These are phyloP conservation scores for Carex sylvatica DNA, from an alignment of 202 grass and related monocot species.

Conservation along the genomic window DNA sequence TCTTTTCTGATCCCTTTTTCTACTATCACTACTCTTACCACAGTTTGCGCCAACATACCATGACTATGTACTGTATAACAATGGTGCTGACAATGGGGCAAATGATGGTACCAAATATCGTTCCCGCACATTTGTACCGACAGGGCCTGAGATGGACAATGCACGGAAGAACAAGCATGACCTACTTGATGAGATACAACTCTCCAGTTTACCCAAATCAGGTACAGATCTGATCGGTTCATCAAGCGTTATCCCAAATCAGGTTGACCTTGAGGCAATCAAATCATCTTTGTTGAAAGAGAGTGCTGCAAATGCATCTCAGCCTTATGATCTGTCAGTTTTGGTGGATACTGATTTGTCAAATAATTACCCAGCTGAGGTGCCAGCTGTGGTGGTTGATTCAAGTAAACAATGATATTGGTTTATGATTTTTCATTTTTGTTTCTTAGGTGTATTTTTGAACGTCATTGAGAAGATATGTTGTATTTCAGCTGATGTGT, in stretches of 20 bases:
- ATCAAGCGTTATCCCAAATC: slow-evolving; percentile 22
- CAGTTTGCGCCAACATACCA: slow-evolving; percentile 99
- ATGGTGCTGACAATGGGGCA: slow-evolving; percentile 50
- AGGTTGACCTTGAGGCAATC: slow-evolving; percentile 60
- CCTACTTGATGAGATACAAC: slow-evolving; percentile 33
- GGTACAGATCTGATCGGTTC: slow-evolving; percentile 28
- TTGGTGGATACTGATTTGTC: slow-evolving; percentile 47
- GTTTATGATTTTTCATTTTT: slow-evolving; percentile 17
- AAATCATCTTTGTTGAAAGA: slow-evolving; percentile 85
- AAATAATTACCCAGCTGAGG: slow-evolving; percentile 50
- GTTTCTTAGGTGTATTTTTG: slow-evolving; percentile 16
- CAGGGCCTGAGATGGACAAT: slow-evolving; percentile 57
- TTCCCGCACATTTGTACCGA: slow-evolving; percentile 50
- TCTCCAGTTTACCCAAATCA: slow-evolving; percentile 25
- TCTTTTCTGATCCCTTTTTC: neutral
- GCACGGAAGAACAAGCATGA: slow-evolving; percentile 41
- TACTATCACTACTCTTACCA: slow-evolving; percentile 6
- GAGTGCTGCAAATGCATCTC: slow-evolving; percentile 50
- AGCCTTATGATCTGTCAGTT: slow-evolving; percentile 67
- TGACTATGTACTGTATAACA: slow-evolving; percentile 95
- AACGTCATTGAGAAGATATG: slow-evolving; percentile 3
- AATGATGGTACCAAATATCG: slow-evolving; percentile 51
- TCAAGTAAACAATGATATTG: slow-evolving; percentile 41
- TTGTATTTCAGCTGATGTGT: slow-evolving; percentile 26
- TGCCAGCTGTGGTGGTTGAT: slow-evolving; percentile 41